phyloP scores from a whole-genome alignment of 164 flowering plant genomes.

The Chimonanthus praecox region DNA sequence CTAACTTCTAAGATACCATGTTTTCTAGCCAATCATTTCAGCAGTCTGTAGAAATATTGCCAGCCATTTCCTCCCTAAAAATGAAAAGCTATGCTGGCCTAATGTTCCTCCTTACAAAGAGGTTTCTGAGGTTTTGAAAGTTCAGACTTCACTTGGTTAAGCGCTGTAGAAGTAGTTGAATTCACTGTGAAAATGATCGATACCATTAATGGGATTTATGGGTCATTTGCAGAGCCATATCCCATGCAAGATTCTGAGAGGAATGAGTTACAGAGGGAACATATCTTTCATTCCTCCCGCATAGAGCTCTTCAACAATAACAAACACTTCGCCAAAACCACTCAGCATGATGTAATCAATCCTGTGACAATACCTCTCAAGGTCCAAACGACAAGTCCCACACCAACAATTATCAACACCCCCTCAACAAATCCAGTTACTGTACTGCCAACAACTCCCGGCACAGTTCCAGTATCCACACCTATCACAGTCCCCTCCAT shows the following conservation, averaged over 20 bases:
- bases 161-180: constrained; percentile 21
- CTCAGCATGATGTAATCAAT: constrained; percentile 13
- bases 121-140: constrained; percentile 28
- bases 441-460: neutral
- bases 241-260: constrained; percentile 17
- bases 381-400: constrained; percentile 12
- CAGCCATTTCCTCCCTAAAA: neutral
- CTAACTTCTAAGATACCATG: no score
- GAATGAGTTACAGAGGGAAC: constrained; percentile 24
- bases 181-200: constrained; percentile 13
- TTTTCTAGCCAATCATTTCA: no score
- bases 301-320: constrained; percentile 31
- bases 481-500: constrained; percentile 8
- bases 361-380: constrained; percentile 11
- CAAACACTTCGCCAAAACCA: constrained; percentile 10
- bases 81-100: neutral
- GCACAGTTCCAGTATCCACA: constrained; percentile 11
- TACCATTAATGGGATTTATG: constrained; percentile 13
- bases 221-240: constrained; percentile 26
- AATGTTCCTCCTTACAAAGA: constrained; percentile 14
- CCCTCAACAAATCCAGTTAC: neutral
- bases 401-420: constrained; percentile 37
- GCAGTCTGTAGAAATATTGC: no score
- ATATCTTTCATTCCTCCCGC: constrained; percentile 23
- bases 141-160: constrained; percentile 24